A percentile compares a stretch with the other conserved stretches of the same genome.
Evolutionary conservation across 1,139 yeast genomes (phyloP).

Genomic region (Pichia sp.): DNA sequence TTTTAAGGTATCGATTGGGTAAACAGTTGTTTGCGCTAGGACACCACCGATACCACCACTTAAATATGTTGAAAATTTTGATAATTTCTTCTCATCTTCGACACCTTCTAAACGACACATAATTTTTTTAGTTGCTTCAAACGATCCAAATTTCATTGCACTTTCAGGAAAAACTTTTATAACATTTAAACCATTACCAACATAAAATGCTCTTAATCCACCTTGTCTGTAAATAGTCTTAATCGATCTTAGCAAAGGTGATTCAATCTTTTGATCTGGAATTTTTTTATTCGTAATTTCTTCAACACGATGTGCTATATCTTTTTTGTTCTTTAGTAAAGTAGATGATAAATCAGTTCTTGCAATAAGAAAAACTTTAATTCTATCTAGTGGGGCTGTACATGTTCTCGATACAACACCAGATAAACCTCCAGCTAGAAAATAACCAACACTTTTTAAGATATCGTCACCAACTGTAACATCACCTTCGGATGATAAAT

Average conservation of each 20-base stretch:
- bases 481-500: conserved; percentile 85
- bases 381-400: conserved; percentile 94
- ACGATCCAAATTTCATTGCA: conserved; percentile 94
- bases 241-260: conserved; percentile 76
- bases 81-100: conserved; percentile 61
- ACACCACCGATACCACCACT: conserved; percentile 98
- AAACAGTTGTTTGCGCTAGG: conserved; percentile 81
- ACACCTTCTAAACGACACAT: conserved; percentile 76
- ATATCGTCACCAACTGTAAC: conserved; percentile 75
- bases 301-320: conserved; percentile 35
- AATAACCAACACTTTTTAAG: conserved; percentile 79
- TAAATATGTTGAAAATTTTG: conserved; percentile 71
- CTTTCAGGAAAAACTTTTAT: conserved; percentile 93
- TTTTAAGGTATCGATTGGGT: conserved; percentile 93
- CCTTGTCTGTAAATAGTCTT: conserved; percentile 80
- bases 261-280: conserved; percentile 39
- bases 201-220: conserved; percentile 80
- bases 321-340: conserved; percentile 48
- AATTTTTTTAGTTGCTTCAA: conserved; percentile 75
- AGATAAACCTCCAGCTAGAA: conserved; percentile 89
- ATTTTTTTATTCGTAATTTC: conserved; percentile 29
- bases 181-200: conserved; percentile 92
- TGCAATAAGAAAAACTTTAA: conserved; percentile 89
- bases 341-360: conserved; percentile 76
- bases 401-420: conserved; percentile 97